phyloP scores from a whole-genome alignment of 352 stramenopile genomes.

The Globisporangium cylindrosporum region DNA sequence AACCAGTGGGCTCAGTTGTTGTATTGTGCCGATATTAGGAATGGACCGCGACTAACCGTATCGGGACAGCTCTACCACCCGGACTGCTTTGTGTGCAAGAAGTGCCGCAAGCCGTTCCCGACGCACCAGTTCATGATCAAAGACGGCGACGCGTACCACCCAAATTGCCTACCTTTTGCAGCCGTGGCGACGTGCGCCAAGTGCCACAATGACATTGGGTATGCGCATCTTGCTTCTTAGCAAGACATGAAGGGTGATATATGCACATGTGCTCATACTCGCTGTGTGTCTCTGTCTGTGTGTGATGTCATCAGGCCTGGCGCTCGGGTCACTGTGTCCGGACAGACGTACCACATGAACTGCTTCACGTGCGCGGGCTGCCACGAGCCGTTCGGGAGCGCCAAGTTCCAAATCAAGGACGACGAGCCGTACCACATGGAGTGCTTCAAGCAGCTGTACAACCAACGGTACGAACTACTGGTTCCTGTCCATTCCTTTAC shows the following conservation, averaged over 20 bases:
- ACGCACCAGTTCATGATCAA: slow-evolving; percentile 49
- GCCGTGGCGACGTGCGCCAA: slow-evolving; percentile 17
- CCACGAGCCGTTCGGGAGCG: slow-evolving; percentile 26
- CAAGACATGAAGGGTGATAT: too few relatives aligned
- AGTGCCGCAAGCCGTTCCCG: slow-evolving; percentile 36
- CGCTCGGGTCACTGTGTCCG: slow-evolving; percentile 25
- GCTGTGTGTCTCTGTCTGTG: background rate
- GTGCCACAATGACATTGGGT: slow-evolving; percentile 22
- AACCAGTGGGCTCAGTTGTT: background rate
- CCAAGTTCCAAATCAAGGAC: slow-evolving; percentile 39
- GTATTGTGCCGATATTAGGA: slow-evolving; percentile 15
- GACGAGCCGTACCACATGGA: slow-evolving; percentile 61
- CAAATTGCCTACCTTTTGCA: slow-evolving; percentile 34
- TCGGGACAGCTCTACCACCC: slow-evolving; percentile 42
- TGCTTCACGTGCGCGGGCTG: slow-evolving; percentile 49
- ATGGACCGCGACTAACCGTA: slow-evolving; percentile 33
- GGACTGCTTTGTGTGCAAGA: slow-evolving; percentile 47
- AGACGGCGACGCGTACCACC: slow-evolving; percentile 58
- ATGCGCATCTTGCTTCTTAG: background rate
- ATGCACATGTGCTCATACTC: background rate
- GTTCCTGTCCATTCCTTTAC: background rate
- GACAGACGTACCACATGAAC: slow-evolving; percentile 26
- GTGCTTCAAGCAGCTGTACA: slow-evolving; percentile 65
- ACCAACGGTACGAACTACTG: slow-evolving; percentile 36
- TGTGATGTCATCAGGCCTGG: slow-evolving; percentile 11